Evolutionary conservation across 1,284 basidiomycete genomes (phyloP).

Genomic region (Takashimella tepidaria): DNA sequence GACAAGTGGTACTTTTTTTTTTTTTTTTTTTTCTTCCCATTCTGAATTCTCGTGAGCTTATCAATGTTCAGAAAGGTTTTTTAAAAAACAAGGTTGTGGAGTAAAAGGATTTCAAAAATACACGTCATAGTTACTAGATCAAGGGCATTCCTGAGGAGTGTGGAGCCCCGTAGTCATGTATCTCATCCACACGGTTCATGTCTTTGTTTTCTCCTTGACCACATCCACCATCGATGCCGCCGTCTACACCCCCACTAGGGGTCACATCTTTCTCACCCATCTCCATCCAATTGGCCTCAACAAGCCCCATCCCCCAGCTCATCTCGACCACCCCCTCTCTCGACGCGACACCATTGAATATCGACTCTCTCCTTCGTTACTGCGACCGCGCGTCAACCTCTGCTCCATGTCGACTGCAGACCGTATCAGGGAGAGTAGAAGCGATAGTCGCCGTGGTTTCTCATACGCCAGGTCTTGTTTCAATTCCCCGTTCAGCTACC

Average conservation of each 20-base stretch:
- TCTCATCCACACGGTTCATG: too few relatives aligned
- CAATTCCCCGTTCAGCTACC: too few relatives aligned
- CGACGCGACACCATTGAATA: neutral
- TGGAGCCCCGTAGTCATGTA: too few relatives aligned
- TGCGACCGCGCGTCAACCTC: conserved; percentile 16
- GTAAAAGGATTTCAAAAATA: too few relatives aligned
- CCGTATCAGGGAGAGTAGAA: conserved; percentile 13
- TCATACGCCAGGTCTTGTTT: too few relatives aligned
- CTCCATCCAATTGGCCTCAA: neutral
- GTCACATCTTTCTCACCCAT: neutral
- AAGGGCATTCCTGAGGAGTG: too few relatives aligned
- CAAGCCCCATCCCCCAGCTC: neutral
- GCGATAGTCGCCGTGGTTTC: conserved; percentile 23
- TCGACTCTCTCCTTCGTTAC: conserved; percentile 17
- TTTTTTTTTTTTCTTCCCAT: too few relatives aligned
- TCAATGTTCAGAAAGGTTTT: too few relatives aligned
- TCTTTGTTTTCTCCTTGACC: neutral
- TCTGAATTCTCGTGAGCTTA: too few relatives aligned
- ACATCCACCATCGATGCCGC: neutral
- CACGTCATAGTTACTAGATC: too few relatives aligned
- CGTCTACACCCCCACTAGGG: too few relatives aligned
- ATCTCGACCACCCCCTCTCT: neutral
- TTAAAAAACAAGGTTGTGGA: too few relatives aligned
- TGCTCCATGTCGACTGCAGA: conserved; percentile 23
- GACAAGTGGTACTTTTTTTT: neutral